Evolutionary conservation across 805 yeast genomes (phyloP), one percentile per base, ranked within the genome.

Genomic region (Saturnispora saitoi): DNA sequence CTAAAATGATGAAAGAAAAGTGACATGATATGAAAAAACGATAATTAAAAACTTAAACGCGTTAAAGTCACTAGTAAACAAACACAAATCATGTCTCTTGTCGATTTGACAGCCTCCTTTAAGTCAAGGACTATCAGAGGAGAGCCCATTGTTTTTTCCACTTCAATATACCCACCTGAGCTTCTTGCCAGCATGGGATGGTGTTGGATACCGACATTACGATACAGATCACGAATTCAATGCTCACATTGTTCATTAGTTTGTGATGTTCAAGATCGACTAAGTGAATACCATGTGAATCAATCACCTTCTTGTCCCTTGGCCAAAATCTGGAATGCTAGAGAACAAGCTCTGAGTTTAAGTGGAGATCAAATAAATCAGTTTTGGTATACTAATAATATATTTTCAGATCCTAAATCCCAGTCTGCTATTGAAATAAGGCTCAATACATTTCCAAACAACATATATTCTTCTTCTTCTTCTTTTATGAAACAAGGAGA

Each of bases 131-230:
- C 32, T 8, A 14, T 14, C 20, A 28, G 39, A 6, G 38, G 20
- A 1, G 47, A 43, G 32, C 47, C 47, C 19, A 28, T 32, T 8
- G 32, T 24, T 15, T 32, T 31, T 20, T 15, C n/a, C 11, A 12
- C n/a, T 3, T 6, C 41, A 9, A 4, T 41, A n/a, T 49, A 49
- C 11, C 3, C 49, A 1, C 45, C 47, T 5, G 49, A 52, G n/a
- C 39, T 42, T 43, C 29, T 52, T 11, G 34, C 54, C 1, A 46
- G 39, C 26, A 31, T 49, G 22, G 54, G 54, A 6, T 52, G 47
- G 34, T 43, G 46, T 19, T 52, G 48, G 47, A 47, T 46, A 4
- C 52, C 54, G 5, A 12, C 50, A 4, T 36, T 47, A 3, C 44
- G 44, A 45, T 42, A 42, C 19, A 28, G 39, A 37, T 43, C 36